Evolutionary conservation across 768 basidiomycete genomes (phyloP).

Genomic region (Amanita inopinata): DNA sequence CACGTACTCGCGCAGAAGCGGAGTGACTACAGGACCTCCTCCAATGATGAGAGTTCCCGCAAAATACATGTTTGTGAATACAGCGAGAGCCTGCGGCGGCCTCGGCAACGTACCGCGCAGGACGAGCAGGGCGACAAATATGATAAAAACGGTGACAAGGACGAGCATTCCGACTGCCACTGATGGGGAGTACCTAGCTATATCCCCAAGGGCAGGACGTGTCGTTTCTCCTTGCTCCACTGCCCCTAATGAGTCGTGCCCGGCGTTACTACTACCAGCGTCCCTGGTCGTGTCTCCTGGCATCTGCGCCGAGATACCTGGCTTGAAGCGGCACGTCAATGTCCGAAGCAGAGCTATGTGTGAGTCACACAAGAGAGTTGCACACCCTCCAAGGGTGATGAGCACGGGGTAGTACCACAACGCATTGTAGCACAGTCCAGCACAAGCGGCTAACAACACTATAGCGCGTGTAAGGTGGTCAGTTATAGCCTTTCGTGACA

Average conservation of each 20-base stretch:
- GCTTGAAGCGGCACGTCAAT: neutral
- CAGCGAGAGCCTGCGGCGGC: conserved; percentile 20
- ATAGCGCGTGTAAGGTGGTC: conserved; percentile 32
- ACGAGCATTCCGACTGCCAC: conserved; percentile 1
- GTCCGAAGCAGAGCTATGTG: neutral
- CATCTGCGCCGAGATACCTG: neutral
- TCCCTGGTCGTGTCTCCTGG: too few species aligned
- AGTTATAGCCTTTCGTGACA: conserved; percentile 33
- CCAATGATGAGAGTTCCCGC: conserved; percentile 42
- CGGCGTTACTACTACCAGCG: neutral
- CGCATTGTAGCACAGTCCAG: conserved; percentile 41
- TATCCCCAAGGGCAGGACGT: neutral
- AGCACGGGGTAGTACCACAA: conserved; percentile 44
- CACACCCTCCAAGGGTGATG: conserved; percentile 28
- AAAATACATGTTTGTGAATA: conserved; percentile 38
- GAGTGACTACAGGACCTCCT: conserved; percentile 50
- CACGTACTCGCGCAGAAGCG: conserved; percentile 39
- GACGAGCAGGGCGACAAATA: conserved; percentile 21
- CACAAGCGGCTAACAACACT: conserved; percentile 31
- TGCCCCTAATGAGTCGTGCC: neutral
- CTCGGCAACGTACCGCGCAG: conserved; percentile 17
- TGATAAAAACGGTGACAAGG: neutral
- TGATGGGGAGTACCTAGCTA: conserved; percentile 4
- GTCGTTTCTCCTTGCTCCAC: neutral
- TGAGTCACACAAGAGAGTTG: conserved; percentile 31